Conservation (phyloP, 2,329 filamentous ascomycete genomes). For the Cylindrodendrum hubeiense region DNA sequence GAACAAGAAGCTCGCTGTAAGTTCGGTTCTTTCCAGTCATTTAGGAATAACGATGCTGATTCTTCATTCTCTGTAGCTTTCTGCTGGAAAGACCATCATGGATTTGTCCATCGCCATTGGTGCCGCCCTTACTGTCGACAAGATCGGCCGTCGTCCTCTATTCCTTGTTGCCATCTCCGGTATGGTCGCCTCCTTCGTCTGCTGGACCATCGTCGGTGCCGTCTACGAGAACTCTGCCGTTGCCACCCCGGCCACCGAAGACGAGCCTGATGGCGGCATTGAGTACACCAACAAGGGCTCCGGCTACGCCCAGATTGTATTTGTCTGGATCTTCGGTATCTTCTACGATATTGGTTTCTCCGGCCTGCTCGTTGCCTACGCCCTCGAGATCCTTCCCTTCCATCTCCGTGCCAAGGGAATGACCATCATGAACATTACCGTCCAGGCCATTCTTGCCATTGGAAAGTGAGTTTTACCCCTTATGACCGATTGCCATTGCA, state of each 20-base stretch:
- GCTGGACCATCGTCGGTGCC: constrained; percentile 66
- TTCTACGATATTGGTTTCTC: constrained; percentile 73
- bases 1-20: constrained; percentile 66
- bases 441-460: constrained; percentile 72
- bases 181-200: constrained; percentile 61
- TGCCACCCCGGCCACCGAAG: constrained; percentile 28
- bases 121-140: constrained; percentile 64
- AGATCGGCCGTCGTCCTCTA: constrained; percentile 64
- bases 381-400: constrained; percentile 70
- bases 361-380: constrained; percentile 68
- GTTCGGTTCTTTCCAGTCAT: constrained; percentile 24
- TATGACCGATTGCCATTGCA: background rate
- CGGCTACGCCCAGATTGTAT: constrained; percentile 67
- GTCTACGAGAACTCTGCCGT: constrained; percentile 60
- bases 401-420: constrained; percentile 69
- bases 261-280: constrained; percentile 34
- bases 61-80: constrained; percentile 42
- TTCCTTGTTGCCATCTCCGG: constrained; percentile 64
- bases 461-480: constrained; percentile 62
- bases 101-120: constrained; percentile 68
- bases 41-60: constrained; percentile 7
- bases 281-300: constrained; percentile 57
- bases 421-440: constrained; percentile 74
- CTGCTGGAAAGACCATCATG: constrained; percentile 70
- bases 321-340: constrained; percentile 70